Evolutionary conservation across 345 rosid species (phyloP), one percentile per base, ranked within the genome.

Genomic region (Salix suchowensis): DNA sequence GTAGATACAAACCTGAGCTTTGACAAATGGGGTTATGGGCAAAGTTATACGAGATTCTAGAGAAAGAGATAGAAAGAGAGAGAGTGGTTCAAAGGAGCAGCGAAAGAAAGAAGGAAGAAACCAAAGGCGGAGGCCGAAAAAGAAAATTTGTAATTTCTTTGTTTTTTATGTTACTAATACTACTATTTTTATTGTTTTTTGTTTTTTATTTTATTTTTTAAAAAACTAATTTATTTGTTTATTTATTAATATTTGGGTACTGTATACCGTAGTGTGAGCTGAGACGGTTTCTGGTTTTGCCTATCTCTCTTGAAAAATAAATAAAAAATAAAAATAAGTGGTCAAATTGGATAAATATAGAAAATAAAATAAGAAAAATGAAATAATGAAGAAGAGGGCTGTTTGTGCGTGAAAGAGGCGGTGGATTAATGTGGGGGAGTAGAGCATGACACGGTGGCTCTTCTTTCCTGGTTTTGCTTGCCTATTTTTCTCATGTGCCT

Each of bases 1-100:
- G 78, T 48, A 60, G 48, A 78, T 4, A 76, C 85, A 64, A 82
- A 86, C 90, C 88, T 82, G 75, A 70, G 80, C 85, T 79, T 76
- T 65, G 81, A 73, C 24, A 78, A 82, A 82, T 75, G 64, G 82
- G 85, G 82, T 77, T 84, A 74, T 72, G 84, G 85, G 75, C 61
- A 64, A 7, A 84, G 88, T 84, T 80, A 58, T 80, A 52, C 73
- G 76, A 84, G 91, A 89, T 85, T 89, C 85, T 84, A 82, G 85
- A 82, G 86, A 81, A 81, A 81, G 12, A 62, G 71, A 76, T 78
- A 76, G 73, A 88, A 72, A 79, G 70, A 81, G 77, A 80, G 82
- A 85, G 76, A 78, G 86, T 65, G 82, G 87, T 68, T 80, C 82
- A 77, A 54, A 85, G 81, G 82, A 82, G 85, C 83, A 85, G 85